These are phyloP conservation scores for Stephanodiscus minutulus DNA, from an alignment of 108 stramenopile genomes.

Conservation along the genomic window DNA sequence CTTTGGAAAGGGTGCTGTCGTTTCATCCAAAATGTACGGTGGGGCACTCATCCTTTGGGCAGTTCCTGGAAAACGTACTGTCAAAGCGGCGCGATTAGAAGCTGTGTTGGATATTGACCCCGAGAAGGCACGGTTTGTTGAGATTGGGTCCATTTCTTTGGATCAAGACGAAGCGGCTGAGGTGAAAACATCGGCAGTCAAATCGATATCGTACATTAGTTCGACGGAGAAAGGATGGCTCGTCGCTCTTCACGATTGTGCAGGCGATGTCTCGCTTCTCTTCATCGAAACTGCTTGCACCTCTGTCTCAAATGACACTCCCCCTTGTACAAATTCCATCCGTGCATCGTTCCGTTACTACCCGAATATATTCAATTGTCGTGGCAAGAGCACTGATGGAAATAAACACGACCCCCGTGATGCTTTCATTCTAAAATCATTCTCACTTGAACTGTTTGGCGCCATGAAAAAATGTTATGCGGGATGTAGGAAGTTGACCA, in stretches of 20 bases:
- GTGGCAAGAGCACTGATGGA: conserved; percentile 2
- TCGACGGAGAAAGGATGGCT: conserved; percentile 47
- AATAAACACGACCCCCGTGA: conserved; percentile 23
- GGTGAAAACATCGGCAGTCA: conserved; percentile 26
- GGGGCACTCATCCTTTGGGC: conserved; percentile 62
- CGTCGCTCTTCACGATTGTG: conserved; percentile 49
- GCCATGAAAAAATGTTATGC: conserved; percentile 16
- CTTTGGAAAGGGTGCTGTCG: conserved; percentile 48
- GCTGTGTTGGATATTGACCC: conserved; percentile 53
- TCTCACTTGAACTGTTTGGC: conserved; percentile 48
- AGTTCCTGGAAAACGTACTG: conserved; percentile 46
- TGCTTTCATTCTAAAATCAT: conserved; percentile 35
- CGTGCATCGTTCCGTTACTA: conserved; percentile 41
- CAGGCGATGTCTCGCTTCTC: conserved; percentile 47
- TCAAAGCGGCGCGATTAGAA: conserved; percentile 55
- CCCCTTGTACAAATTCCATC: conserved; percentile 3
- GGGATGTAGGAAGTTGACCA: conserved; percentile 33
- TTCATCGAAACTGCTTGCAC: conserved; percentile 41
- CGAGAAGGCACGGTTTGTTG: conserved; percentile 51
- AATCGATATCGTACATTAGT: conserved; percentile 50
- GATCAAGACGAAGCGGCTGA: conserved; percentile 20
- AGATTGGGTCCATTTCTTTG: conserved; percentile 45
- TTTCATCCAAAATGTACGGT: conserved; percentile 46
- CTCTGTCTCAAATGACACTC: background rate
- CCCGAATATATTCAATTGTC: conserved; percentile 40